A percentile compares a stretch with the other conserved stretches of the same genome.
phyloP scores from a whole-genome alignment of 1,139 yeast genomes.

The Oligophagozyma castellii region DNA sequence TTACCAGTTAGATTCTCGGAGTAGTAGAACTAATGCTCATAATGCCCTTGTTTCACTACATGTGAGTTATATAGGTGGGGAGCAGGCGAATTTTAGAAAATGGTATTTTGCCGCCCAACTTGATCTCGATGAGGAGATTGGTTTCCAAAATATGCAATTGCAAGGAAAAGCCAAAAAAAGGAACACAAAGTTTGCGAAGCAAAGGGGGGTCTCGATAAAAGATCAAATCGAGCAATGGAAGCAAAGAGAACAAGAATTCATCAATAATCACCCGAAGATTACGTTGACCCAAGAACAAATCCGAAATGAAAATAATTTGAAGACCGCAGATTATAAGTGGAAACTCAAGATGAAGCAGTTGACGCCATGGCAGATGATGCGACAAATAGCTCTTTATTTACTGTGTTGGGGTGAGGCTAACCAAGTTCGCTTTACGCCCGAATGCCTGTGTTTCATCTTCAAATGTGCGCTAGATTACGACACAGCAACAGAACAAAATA shows the following conservation, averaged over 20 bases:
- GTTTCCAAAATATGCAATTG: conserved; percentile 31
- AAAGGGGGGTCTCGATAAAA: conserved; percentile 23
- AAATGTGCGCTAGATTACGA: conserved; percentile 66
- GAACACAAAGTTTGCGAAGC: conserved; percentile 25
- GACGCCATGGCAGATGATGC: conserved; percentile 39
- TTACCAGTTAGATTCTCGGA: conserved; percentile 52
- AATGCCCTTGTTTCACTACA: conserved; percentile 48
- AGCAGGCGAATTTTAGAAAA: conserved; percentile 49
- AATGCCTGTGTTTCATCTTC: conserved; percentile 66
- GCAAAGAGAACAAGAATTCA: conserved; percentile 20
- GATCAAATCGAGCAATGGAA: conserved; percentile 23
- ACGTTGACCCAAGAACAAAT: conserved; percentile 30
- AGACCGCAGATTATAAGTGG: conserved; percentile 52
- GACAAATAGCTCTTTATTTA: conserved; percentile 57
- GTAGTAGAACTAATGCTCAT: conserved; percentile 45
- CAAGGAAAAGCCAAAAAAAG: conserved; percentile 25
- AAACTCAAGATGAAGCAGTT: conserved; percentile 41
- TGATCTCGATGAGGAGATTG: conserved; percentile 49
- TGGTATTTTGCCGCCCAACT: conserved; percentile 68
- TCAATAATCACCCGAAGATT: conserved; percentile 21
- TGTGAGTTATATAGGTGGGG: conserved; percentile 64
- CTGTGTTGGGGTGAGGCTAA: conserved; percentile 87
- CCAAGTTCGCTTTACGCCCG: conserved; percentile 73
- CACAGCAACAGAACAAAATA: conserved; percentile 4
- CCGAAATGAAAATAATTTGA: conserved; percentile 45